Percentiles rank a stretch among this genome's conserved stretches.
Evolutionary conservation across 441 rosid species (phyloP).

Genomic region (Sinapis alba): DNA sequence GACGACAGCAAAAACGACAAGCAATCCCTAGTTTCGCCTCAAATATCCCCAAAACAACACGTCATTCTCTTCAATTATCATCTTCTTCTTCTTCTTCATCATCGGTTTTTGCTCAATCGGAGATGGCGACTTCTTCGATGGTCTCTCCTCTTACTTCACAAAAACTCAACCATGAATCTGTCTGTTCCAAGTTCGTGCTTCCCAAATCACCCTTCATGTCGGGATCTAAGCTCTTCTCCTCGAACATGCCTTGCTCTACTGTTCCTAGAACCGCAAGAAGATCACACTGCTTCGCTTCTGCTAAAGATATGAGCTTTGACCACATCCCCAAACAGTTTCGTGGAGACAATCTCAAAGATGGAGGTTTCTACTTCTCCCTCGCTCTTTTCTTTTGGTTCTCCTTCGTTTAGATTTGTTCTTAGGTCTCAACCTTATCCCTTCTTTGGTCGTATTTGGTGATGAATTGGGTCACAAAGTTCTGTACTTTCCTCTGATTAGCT

Average conservation of each 20-base stretch:
- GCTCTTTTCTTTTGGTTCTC: not conserved
- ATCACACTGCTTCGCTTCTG: not conserved
- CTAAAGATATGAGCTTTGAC: slow-evolving; percentile 1
- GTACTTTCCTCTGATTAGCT: slow-evolving; percentile 9
- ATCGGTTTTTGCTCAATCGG: not conserved
- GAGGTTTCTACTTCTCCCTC: not conserved
- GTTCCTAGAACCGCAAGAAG: not conserved
- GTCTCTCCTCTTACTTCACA: not conserved
- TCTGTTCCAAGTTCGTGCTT: not conserved
- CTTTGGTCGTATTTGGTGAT: not conserved
- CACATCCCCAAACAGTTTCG: not conserved
- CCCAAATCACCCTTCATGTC: not conserved
- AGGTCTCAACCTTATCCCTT: not conserved
- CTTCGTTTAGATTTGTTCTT: not conserved
- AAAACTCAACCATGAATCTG: not conserved
- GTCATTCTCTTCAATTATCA: not conserved
- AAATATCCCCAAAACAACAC: not conserved
- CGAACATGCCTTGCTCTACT: not conserved
- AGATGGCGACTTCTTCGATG: not conserved
- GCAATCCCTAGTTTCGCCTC: not conserved
- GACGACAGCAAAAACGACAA: not conserved
- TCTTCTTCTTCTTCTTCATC: not conserved
- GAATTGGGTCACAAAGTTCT: slow-evolving; percentile 9
- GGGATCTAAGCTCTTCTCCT: slow-evolving; percentile 9
- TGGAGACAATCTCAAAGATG: slow-evolving; percentile 2